Base-by-base conservation (phyloP, 148 eudicot species). In the Simmondsia chinensis region DNA sequence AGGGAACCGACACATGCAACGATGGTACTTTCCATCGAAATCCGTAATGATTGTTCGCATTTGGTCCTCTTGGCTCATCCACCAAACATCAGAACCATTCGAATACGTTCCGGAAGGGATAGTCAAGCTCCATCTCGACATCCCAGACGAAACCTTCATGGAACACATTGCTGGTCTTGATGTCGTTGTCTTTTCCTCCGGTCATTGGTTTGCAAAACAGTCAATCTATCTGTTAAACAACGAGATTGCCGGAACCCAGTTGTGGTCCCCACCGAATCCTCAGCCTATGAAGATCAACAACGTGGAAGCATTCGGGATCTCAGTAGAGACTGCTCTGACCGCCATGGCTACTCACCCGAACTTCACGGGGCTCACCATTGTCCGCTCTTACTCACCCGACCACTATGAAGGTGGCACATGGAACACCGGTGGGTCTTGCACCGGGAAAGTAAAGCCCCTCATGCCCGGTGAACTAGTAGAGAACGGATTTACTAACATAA, bases 31-130 rank as follows among this genome's bases (percentile, higher is more conserved):
- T 55, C 54, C 66, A 60, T 84, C 94, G 38, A 84, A 86, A 25
- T 66, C 77, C 20, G 88, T 86, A 30, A 75, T 65, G 84, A 78
- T 89, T 37, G 70, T 69, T 43, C 89, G 97, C 5, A 73, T 84
- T 50, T 89, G 97, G 97, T 89, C 97, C 29, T 89, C 97, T 11
- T 89, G 97, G 97, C 95, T 89, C 19, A 82, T 89, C 44, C 83
- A 78, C 52, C 74, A 69, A 73, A 71, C 87, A 42, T 44, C 91
- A 11, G 78, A 71, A 21, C 46, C 82, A 8, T 71, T 74, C 10
- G 72, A 68, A 19, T 43, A 46, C 33, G 67, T 68, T 24, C 97
- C 95, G 1, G 60, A 50, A 6, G 77, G 80, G 31, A 70, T 89
- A 50, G 60, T 53, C 27, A 81, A 81, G 73, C 87, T 89, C 57